Evolutionary conservation across 2,329 filamentous ascomycete species (phyloP).

Genomic region (Bipolaris cookei): DNA sequence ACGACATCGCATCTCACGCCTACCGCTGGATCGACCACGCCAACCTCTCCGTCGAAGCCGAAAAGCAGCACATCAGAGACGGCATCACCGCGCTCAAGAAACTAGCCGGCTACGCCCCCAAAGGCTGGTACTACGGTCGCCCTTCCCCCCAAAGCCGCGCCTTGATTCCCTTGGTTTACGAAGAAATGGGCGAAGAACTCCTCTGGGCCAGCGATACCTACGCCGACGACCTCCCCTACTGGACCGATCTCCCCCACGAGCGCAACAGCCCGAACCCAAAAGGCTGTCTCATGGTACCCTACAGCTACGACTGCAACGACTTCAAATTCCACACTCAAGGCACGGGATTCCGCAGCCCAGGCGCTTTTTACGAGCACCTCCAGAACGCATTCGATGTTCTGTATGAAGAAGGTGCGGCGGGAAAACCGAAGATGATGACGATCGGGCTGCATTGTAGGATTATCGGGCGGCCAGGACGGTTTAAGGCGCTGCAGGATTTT

Average conservation of each 20-base stretch:
- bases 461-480: slow-evolving; percentile 60
- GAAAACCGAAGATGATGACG: slow-evolving; percentile 59
- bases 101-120: slow-evolving; percentile 55
- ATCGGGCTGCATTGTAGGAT: slow-evolving; percentile 62
- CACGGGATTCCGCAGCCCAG: slow-evolving; percentile 55
- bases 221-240: slow-evolving; percentile 63
- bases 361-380: slow-evolving; percentile 55
- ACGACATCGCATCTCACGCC: slow-evolving; percentile 59
- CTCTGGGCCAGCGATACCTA: slow-evolving; percentile 60
- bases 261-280: slow-evolving; percentile 49
- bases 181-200: slow-evolving; percentile 60
- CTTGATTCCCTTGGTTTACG: slow-evolving; percentile 59
- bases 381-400: slow-evolving; percentile 62
- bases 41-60: slow-evolving; percentile 54
- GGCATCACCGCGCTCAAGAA: slow-evolving; percentile 52
- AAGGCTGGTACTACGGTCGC: slow-evolving; percentile 60
- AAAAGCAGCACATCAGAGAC: slow-evolving; percentile 57
- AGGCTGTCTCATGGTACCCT: slow-evolving; percentile 62
- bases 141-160: slow-evolving; percentile 54
- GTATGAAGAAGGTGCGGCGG: slow-evolving; percentile 58
- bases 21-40: slow-evolving; percentile 62
- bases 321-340: slow-evolving; percentile 55
- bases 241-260: slow-evolving; percentile 61
- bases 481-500: slow-evolving; percentile 59
- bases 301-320: slow-evolving; percentile 63